Percentiles rank a stretch among this genome's conserved stretches.
These are phyloP conservation scores for Inonotus hispidus DNA, from an alignment of 1,284 basidiomycete species.

Conservation along the genomic window DNA sequence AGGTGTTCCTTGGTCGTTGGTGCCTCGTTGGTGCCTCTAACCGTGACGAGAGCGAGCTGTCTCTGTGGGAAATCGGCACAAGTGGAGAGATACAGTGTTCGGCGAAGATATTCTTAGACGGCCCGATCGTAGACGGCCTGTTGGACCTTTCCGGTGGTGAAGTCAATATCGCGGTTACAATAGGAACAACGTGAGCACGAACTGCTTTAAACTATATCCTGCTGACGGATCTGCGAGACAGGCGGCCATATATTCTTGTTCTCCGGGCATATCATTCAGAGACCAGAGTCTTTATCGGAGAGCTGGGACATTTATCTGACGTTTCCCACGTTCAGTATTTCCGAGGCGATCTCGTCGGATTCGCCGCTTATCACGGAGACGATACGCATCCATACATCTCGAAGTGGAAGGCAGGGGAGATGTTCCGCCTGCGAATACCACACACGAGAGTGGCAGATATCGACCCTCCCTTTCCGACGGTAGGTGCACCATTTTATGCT, in stretches of 20 bases:
- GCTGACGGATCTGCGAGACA: no score
- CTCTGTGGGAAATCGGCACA: background rate
- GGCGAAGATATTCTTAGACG: background rate
- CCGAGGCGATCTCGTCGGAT: background rate
- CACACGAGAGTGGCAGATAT: background rate
- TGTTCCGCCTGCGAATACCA: background rate
- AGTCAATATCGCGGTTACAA: background rate
- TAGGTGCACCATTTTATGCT: background rate
- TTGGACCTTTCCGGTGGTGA: background rate
- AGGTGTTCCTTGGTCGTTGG: slow-evolving; percentile 3
- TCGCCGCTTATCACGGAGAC: slow-evolving; percentile 1
- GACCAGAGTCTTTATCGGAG: background rate
- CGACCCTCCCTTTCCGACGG: background rate
- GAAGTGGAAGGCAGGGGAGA: background rate
- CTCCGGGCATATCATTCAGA: background rate
- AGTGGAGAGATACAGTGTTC: background rate
- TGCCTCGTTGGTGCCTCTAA: slow-evolving; percentile 1
- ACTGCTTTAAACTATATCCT: background rate
- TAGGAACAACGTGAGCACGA: background rate
- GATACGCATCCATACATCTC: slow-evolving; percentile 5
- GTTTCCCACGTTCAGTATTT: background rate
- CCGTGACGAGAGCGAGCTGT: background rate
- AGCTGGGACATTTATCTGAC: background rate
- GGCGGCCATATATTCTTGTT: background rate
- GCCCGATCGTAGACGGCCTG: slow-evolving; percentile 6